Conservation (phyloP, 2,329 filamentous ascomycete genomes). For the Paracoccidioides lutzii region DNA sequence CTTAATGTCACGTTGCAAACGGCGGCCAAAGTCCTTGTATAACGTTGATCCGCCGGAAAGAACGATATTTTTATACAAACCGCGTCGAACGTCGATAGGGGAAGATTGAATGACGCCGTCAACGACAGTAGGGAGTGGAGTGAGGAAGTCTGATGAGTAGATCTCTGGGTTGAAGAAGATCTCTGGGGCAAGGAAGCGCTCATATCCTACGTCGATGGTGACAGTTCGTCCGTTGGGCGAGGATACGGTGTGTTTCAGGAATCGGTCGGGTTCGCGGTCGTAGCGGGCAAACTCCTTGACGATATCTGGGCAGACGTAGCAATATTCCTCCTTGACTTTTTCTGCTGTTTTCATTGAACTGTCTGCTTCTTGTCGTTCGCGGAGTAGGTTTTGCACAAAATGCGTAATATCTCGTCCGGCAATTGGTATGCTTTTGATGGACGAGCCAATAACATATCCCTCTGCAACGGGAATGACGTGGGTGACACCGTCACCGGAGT, state of each 20-base stretch:
- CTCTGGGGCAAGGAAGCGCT: constrained; percentile 93
- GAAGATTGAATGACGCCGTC: constrained; percentile 96
- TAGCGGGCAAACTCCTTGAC: constrained; percentile 96
- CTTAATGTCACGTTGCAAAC: constrained; percentile 93
- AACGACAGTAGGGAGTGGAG: constrained; percentile 83
- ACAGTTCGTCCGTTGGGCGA: constrained; percentile 76
- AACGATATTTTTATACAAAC: constrained; percentile 99
- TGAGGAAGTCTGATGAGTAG: constrained; percentile 96
- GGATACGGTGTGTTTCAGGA: constrained; percentile 77
- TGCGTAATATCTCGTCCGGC: constrained; percentile 97
- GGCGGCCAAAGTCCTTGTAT: constrained; percentile 95
- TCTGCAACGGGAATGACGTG: constrained; percentile 98
- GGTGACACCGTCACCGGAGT: constrained; percentile 96
- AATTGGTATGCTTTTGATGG: constrained; percentile 97
- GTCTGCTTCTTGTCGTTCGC: constrained; percentile 91
- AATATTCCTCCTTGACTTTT: constrained; percentile 97
- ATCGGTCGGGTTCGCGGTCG: constrained; percentile 82
- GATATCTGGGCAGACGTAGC: constrained; percentile 96
- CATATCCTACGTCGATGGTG: constrained; percentile 86
- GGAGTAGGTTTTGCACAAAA: constrained; percentile 90
- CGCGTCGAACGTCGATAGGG: constrained; percentile 91
- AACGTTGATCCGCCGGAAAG: constrained; percentile 91
- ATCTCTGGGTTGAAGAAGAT: constrained; percentile 99
- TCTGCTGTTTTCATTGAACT: constrained; percentile 95
- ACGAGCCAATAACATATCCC: constrained; percentile 96